These are phyloP conservation scores for Saturnispora ahearnii DNA, from an alignment of 805 yeast genomes.

Conservation along the genomic window DNA sequence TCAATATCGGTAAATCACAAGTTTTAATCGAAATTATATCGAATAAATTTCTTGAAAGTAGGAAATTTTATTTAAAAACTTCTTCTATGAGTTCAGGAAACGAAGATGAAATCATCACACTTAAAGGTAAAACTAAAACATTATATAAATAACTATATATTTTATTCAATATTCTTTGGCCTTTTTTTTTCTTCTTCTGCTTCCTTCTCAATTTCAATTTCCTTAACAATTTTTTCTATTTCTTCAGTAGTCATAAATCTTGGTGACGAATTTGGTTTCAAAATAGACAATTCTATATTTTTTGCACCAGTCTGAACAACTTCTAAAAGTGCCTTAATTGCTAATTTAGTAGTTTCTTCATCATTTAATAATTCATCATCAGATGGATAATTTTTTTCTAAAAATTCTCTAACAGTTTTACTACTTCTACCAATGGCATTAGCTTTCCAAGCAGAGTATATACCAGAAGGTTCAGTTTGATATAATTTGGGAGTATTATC, in stretches of 20 bases:
- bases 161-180: constrained; percentile 25
- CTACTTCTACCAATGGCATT: constrained; percentile 93
- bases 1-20: constrained; percentile 18
- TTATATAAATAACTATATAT: constrained; percentile 6
- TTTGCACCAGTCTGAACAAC: constrained; percentile 98
- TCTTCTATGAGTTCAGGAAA: constrained; percentile 15
- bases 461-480: constrained; percentile 97
- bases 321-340: constrained; percentile 82
- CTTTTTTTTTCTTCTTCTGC: constrained; percentile 73
- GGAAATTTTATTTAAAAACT: constrained; percentile 20
- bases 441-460: constrained; percentile 96
- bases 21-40: constrained; percentile 24
- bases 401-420: constrained; percentile 89
- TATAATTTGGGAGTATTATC: constrained; percentile 75
- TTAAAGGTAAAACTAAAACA: constrained; percentile 24
- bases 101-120: constrained; percentile 19
- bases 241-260: constrained; percentile 58
- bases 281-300: constrained; percentile 86
- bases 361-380: constrained; percentile 34
- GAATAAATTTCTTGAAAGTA: constrained; percentile 10
- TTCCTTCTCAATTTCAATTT: constrained; percentile 81
- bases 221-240: constrained; percentile 64
- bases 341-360: constrained; percentile 65
- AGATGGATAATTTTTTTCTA: constrained; percentile 71
- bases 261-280: constrained; percentile 60